phyloP scores from a whole-genome alignment of 805 yeast species.

The Myxozyma neotropica region DNA sequence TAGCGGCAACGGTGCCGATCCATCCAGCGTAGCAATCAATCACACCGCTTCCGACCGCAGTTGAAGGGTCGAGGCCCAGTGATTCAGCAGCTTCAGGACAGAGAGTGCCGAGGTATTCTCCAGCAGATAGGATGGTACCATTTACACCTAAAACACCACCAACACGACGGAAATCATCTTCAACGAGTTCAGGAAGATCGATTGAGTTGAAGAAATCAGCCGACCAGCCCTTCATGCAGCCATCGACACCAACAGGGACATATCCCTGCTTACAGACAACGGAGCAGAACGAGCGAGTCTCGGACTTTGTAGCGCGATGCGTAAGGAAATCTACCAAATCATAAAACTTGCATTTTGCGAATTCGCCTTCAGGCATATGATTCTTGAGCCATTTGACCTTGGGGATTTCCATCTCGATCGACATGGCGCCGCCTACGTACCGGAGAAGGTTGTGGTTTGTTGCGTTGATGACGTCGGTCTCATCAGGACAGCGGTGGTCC shows the following conservation, averaged over 20 bases:
- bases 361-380: conserved; percentile 65
- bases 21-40: conserved; percentile 99
- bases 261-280: conserved; percentile 95
- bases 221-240: conserved; percentile 87
- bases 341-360: conserved; percentile 72
- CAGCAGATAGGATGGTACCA: conserved; percentile 81
- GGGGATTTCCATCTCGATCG: conserved; percentile 97
- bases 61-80: conserved; percentile 75
- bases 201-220: conserved; percentile 67
- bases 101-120: conserved; percentile 82
- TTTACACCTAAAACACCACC: conserved; percentile 81
- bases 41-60: conserved; percentile 92
- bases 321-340: conserved; percentile 92
- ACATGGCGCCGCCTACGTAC: conserved; percentile 97
- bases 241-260: conserved; percentile 89
- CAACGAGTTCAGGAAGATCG: conserved; percentile 75
- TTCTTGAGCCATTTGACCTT: conserved; percentile 95
- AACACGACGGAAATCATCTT: conserved; percentile 70
- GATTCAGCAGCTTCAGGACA: conserved; percentile 69
- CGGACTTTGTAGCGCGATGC: conserved; percentile 84
- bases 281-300: conserved; percentile 85
- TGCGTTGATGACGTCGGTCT: conserved; percentile 77
- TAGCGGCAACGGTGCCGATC: conserved; percentile 97
- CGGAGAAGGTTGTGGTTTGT: conserved; percentile 77
- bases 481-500: conserved; percentile 93